Evolutionary conservation across 164 flowering plant species (phyloP), one percentile per base, ranked within the genome.

Genomic region (Echeveria elegans): DNA sequence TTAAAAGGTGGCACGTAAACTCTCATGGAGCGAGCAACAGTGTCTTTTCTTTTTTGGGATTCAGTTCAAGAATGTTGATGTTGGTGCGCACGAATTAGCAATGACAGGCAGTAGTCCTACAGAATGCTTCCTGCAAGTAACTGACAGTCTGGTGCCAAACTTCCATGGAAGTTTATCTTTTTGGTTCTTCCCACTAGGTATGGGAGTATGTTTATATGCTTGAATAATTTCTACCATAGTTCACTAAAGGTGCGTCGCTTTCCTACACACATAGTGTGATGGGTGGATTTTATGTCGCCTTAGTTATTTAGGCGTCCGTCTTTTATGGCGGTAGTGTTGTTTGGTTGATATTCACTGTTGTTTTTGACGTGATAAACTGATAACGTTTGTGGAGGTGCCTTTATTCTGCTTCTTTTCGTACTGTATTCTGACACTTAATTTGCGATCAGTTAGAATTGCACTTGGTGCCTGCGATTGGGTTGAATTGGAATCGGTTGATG

Each of bases 121-220:
- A 32, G 77, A 74, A 59, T 73, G 79, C 69, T 67, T 76, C 32
- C 56, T 69, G 74, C 78, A 75, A 26, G 70, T 40, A 30, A 75
- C 74, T 0, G 64, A 28, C 38, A 61, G 40, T 18, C 15, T 18
- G 64, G 23, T 10, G 78, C 79, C 23, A 72, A 69, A 66, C 70
- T 78, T 32, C 65, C 70, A 47, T 67, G 69, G 70, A 69, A 79
- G 72, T 11, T 70, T 67, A 26, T n/a, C n/a, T n/a, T n/a, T n/a
- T n/a, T n/a, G n/a, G n/a, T n/a, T n/a, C n/a, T n/a, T n/a, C n/a
- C n/a, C n/a, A n/a, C n/a, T n/a, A n/a, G n/a, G n/a, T n/a, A n/a
- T n/a, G n/a, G n/a, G 53, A 81, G 32, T 66, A 41, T 61, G 70
- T 66, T 64, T 66, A 64, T 70, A 64, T 69, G 29, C 73, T 72